Base-by-base conservation (phyloP, 257 asterid species). In the Nicotiana otophora region DNA sequence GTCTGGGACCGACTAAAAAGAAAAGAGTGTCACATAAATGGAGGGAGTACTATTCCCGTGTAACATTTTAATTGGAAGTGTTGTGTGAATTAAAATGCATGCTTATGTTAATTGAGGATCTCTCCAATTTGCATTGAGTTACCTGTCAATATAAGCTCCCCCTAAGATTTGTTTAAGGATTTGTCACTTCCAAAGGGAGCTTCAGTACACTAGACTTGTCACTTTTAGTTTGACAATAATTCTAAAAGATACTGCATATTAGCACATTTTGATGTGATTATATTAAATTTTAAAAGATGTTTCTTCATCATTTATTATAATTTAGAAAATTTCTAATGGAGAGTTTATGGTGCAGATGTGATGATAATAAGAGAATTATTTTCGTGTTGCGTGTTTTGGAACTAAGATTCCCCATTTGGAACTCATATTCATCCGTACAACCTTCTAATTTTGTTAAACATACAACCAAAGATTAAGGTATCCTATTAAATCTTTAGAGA, bases 51-150 rank as follows among this genome's bases (percentile, higher is more conserved):
- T 42, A 48, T 26, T 65, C 72, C 23, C 12, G 46, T 33, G 51
- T 33, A 17, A 17, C 51, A 12, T 67, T 67, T 58, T 58, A n/a
- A n/a, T 58, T 58, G 64, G 9, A 58, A 75, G 7, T 12, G 36
- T 72, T 10, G 15, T 26, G 28, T 26, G 6, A 51, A 51, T 26
- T 75, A 15, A 51, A 51, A 51, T 26, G 42, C 10, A 51, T 51
- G 80, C 26, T 75, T 75, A 75, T 75, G 63, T 51, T 75, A 23
- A 26, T 51, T 75, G 80, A 48, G 17, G 26, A 75, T 48, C 80
- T 75, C 23, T 51, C 42, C 63, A 8, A 51, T 26, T 51, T 48
- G 28, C 46, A 51, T 75, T 12, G 42, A 51, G 1, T 75, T 75
- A 51, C 6, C 14, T 46, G 79, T 72, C 19, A 72, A 72, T 72